A percentile compares a stretch with the other conserved stretches of the same genome.
Evolutionary conservation across 1,284 basidiomycete genomes (phyloP).

Genomic region (Hypsizygus ulmarius): DNA sequence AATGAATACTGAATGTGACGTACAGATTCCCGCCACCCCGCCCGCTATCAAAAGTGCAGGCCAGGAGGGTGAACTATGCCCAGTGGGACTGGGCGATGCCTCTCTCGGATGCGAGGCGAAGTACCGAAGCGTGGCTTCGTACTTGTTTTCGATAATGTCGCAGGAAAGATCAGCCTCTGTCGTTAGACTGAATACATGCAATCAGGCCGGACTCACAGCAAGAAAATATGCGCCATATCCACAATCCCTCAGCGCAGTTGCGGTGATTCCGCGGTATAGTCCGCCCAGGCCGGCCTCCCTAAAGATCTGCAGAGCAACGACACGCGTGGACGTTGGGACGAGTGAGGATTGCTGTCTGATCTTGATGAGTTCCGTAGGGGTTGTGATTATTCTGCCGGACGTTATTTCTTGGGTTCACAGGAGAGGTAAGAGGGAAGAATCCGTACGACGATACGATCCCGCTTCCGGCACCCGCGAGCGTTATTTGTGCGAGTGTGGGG

Average conservation of each 20-base stretch:
- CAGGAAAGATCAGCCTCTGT: neutral
- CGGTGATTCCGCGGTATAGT: slow-evolving; percentile 73
- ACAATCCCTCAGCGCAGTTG: slow-evolving; percentile 72
- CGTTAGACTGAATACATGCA: neutral
- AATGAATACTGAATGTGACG: slow-evolving; percentile 14
- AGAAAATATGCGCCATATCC: slow-evolving; percentile 85
- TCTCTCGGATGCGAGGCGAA: slow-evolving; percentile 35
- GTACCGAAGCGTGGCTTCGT: slow-evolving; percentile 72
- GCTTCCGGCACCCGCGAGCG: slow-evolving; percentile 73
- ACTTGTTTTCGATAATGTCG: slow-evolving; percentile 35
- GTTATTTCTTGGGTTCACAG: neutral
- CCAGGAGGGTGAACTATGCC: slow-evolving; percentile 50
- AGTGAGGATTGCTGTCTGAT: slow-evolving; percentile 71
- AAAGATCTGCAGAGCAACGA: slow-evolving; percentile 55
- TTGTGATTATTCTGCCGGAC: slow-evolving; percentile 61
- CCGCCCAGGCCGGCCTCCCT: slow-evolving; percentile 57
- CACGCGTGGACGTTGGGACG: slow-evolving; percentile 40
- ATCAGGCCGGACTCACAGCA: slow-evolving; percentile 41
- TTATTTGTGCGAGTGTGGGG: slow-evolving; percentile 67
- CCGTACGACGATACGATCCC: slow-evolving; percentile 76
- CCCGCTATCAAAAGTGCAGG: slow-evolving; percentile 68
- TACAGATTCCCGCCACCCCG: slow-evolving; percentile 70
- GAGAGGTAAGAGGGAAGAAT: neutral
- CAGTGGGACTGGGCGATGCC: slow-evolving; percentile 9
- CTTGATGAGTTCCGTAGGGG: slow-evolving; percentile 84